Evolutionary conservation across 2,329 filamentous ascomycete genomes (phyloP), one percentile per base, ranked within the genome.

Genomic region (Colletotrichum sp.): DNA sequence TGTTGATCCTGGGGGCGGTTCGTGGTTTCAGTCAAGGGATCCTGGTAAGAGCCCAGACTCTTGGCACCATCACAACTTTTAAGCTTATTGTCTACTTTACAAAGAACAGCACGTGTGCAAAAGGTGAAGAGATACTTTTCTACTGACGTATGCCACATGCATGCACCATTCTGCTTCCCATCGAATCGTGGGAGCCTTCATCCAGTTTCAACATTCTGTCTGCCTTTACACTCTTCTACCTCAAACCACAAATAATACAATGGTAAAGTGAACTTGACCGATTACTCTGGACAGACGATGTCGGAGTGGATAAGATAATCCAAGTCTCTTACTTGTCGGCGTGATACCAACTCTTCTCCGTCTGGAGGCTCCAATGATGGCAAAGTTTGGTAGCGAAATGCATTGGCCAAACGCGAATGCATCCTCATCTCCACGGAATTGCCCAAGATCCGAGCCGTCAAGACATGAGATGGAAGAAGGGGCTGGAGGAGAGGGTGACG

Each of bases 381-480:
- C 28, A 3, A 59, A 57, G 8, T 57, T 18, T 59, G 72, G 68
- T 68, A 75, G 12, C 63, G 69, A 72, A 52, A 16, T 32, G 62
- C 55, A 39, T 15, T 49, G 55, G 63, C 65, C 62, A 72, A 75
- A 75, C 55, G 72, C 39, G 36, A 72, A 72, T 63, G 62, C 62
- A 55, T 63, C 62, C 30, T 26, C 32, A 8, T 60, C 62, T 39
- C 5, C 39, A 57, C 69, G 69, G 73, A 63, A 64, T 16, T 7
- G 44, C 16, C 36, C 28, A 24, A 24, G 39, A 72, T 49, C 73
- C 73, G 73, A 36, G 32, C 18, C 30, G 16, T 49, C 18, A 26
- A 39, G 15, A 59, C 32, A 49, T 34, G 4, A 28, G 15, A 49
- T 24, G 32, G 21, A 36, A 36, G 18, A 63, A 63, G 59, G 59